phyloP scores from a whole-genome alignment of 1,139 yeast species.

The Geotrichum australiense region DNA sequence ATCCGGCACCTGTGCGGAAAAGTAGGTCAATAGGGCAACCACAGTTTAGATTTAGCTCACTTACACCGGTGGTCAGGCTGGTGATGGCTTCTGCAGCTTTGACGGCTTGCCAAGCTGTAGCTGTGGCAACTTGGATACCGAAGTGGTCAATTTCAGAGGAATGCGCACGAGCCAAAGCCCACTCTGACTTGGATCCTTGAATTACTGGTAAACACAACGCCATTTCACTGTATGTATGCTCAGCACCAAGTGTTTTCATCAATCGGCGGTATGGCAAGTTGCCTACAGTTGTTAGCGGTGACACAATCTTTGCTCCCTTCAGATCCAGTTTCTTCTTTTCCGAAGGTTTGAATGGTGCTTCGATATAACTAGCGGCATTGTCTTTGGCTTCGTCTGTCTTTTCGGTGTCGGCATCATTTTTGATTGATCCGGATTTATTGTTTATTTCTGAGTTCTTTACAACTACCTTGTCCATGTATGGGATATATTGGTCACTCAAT shows the following conservation, averaged over 20 bases:
- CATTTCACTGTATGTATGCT: constrained; percentile 92
- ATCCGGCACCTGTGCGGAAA: constrained; percentile 91
- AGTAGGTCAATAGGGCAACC: constrained; percentile 97
- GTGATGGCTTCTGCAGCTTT: constrained; percentile 80
- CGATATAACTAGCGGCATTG: constrained; percentile 52
- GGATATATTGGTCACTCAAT: constrained; percentile 48
- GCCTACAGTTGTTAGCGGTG: constrained; percentile 97
- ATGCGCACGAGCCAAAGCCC: constrained; percentile 97
- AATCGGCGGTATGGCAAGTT: constrained; percentile 90
- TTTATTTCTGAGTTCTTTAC: constrained; percentile 24
- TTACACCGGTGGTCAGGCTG: constrained; percentile 47
- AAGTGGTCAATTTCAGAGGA: constrained; percentile 74
- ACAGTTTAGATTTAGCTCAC: constrained; percentile 84
- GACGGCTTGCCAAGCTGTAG: constrained; percentile 90
- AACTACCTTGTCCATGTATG: constrained; percentile 48
- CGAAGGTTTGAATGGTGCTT: constrained; percentile 67
- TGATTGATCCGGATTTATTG: constrained; percentile 9
- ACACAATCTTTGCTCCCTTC: constrained; percentile 71
- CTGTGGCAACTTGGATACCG: constrained; percentile 89
- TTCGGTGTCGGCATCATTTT: background rate
- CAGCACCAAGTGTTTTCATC: constrained; percentile 89
- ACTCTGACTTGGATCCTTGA: constrained; percentile 87
- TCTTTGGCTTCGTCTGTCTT: constrained; percentile 23
- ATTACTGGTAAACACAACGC: constrained; percentile 79
- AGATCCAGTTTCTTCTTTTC: constrained; percentile 75